These are phyloP conservation scores for Kwoniella botswanensis DNA, from an alignment of 768 basidiomycete species.

Conservation along the genomic window DNA sequence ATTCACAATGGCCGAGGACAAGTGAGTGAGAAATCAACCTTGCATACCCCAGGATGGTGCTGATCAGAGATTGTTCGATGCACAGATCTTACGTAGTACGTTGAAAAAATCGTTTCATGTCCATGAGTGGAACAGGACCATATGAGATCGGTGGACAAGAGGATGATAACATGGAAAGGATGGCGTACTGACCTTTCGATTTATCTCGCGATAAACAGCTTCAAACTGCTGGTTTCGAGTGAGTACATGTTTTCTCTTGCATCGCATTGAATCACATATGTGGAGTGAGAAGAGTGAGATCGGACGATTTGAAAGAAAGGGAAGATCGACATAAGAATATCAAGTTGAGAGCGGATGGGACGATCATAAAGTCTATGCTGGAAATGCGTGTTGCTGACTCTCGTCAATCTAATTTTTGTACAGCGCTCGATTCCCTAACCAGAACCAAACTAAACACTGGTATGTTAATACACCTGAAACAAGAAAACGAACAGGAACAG, in stretches of 20 bases:
- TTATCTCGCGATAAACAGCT: conserved; percentile 59
- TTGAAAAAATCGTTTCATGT: conserved; percentile 5
- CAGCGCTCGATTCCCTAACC: conserved; percentile 59
- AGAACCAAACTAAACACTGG: conserved; percentile 97
- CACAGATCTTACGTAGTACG: conserved; percentile 53
- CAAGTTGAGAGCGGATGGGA: too few relatives aligned
- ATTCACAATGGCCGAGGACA: conserved; percentile 41
- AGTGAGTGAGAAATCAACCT: conserved; percentile 24
- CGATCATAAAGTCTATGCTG: too few relatives aligned
- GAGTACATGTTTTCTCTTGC: conserved; percentile 29
- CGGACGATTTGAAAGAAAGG: too few relatives aligned
- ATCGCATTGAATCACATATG: neutral
- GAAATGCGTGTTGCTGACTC: neutral
- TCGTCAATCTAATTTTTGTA: neutral
- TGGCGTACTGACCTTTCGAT: neutral
- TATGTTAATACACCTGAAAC: conserved; percentile 57
- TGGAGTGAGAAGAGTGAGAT: neutral
- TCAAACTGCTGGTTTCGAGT: conserved; percentile 93
- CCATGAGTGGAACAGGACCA: neutral
- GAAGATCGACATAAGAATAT: too few relatives aligned
- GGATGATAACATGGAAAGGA: too few relatives aligned
- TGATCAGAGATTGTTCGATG: neutral
- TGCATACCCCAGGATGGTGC: neutral
- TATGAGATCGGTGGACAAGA: neutral
- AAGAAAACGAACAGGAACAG: neutral